Percentiles rank a stretch among this genome's conserved stretches.
Evolutionary conservation across 1,284 basidiomycete species (phyloP).

Genomic region (Takashimella tepidaria): DNA sequence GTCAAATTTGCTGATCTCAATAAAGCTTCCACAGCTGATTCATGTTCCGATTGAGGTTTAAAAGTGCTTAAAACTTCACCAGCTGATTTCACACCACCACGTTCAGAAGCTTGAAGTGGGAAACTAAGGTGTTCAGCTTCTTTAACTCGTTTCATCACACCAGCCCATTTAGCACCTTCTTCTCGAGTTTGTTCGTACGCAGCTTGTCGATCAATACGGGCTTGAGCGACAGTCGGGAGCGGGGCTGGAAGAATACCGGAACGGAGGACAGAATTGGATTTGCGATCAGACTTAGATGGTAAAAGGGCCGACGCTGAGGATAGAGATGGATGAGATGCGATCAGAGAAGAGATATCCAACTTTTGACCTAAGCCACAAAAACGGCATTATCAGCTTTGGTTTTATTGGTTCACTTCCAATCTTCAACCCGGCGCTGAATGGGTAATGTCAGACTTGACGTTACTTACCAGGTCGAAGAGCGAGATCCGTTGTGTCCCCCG

Average conservation of each 20-base stretch:
- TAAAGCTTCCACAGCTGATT: constrained; percentile 69
- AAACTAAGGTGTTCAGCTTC: constrained; percentile 91
- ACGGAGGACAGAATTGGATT: constrained; percentile 56
- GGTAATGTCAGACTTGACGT: background rate
- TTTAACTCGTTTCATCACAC: constrained; percentile 80
- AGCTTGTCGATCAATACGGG: constrained; percentile 84
- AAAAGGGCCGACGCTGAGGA: constrained; percentile 51
- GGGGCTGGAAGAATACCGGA: constrained; percentile 73
- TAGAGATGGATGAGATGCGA: constrained; percentile 59
- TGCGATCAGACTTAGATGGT: constrained; percentile 31
- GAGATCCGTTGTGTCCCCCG: constrained; percentile 36
- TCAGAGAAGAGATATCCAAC: constrained; percentile 50
- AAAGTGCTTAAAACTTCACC: constrained; percentile 53
- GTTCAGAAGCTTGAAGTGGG: constrained; percentile 72
- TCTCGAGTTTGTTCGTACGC: constrained; percentile 89
- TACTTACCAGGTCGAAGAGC: constrained; percentile 38
- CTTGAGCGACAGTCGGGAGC: constrained; percentile 77
- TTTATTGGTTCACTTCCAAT: no score
- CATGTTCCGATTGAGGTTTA: constrained; percentile 73
- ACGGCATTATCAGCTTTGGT: constrained; percentile 11
- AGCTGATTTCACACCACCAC: constrained; percentile 42
- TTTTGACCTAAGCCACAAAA: constrained; percentile 43
- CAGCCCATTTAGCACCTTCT: constrained; percentile 90
- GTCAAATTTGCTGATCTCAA: constrained; percentile 71
- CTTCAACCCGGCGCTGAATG: no score